Evolutionary conservation across 1,139 yeast species (phyloP).

Genomic region (Diutina rugosa): DNA sequence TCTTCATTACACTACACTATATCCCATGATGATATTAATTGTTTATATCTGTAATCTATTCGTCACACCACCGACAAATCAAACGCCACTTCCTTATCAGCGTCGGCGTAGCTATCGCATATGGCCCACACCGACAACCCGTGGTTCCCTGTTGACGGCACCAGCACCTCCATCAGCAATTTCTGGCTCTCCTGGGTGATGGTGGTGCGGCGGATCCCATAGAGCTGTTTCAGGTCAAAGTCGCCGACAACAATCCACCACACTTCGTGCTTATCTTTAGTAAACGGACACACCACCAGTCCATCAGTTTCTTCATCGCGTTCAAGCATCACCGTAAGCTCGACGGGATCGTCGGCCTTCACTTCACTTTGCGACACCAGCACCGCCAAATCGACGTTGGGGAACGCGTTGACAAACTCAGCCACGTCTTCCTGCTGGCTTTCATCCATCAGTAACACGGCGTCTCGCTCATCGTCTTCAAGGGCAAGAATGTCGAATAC

Average conservation of each 20-base stretch:
- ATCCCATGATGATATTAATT: not conserved
- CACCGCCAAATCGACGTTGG: slow-evolving; percentile 58
- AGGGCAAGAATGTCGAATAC: slow-evolving; percentile 79
- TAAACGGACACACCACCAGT: slow-evolving; percentile 46
- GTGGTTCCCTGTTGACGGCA: slow-evolving; percentile 51
- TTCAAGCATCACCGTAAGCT: slow-evolving; percentile 39
- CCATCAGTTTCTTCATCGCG: slow-evolving; percentile 74
- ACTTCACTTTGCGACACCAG: slow-evolving; percentile 19
- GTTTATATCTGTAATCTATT: not conserved
- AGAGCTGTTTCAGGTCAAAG: slow-evolving; percentile 41
- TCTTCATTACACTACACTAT: no score
- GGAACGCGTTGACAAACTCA: slow-evolving; percentile 78
- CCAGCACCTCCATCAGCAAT: slow-evolving; percentile 40
- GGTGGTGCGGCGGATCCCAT: slow-evolving; percentile 59
- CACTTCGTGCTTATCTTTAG: slow-evolving; percentile 51
- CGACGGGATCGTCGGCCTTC: slow-evolving; percentile 12
- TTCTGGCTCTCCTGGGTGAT: slow-evolving; percentile 40
- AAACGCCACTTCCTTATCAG: slow-evolving; percentile 66
- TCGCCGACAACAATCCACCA: slow-evolving; percentile 91
- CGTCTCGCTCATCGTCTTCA: slow-evolving; percentile 67
- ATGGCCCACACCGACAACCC: slow-evolving; percentile 67
- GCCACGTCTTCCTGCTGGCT: slow-evolving; percentile 53
- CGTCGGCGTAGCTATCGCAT: slow-evolving; percentile 85
- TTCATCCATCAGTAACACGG: slow-evolving; percentile 43
- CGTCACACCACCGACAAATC: slow-evolving; percentile 13